Base-by-base conservation (phyloP, 192 early-diverging fungal species). In the Kappamyces sp. region DNA sequence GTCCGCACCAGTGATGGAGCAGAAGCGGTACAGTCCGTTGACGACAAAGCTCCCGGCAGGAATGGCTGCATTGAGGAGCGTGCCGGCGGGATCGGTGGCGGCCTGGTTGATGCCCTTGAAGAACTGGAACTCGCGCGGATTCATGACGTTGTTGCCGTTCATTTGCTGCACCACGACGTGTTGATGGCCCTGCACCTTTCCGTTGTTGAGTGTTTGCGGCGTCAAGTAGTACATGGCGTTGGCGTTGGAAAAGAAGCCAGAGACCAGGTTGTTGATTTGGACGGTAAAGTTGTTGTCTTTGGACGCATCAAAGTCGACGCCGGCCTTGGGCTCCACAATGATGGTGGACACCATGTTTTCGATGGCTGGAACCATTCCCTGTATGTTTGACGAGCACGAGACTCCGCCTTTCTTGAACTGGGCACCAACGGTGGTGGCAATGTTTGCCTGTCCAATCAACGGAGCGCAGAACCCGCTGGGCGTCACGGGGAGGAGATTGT, bases 161-260 rank as follows among this genome's bases (percentile, higher is more conserved):
- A 38, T 8, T 12, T 12, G 36, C 53, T 76, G 71, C n/a, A 76
- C 53, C 44, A 68, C 74, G 47, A 76, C 61, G 64, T 76, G 74
- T 5, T 71, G 62, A 66, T 76, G 74, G 35, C 74, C 74, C 59
- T 74, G 63, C 39, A 69, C 60, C 3, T n/a, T 67, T 44, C 71
- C 71, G n/a, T 63, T 39, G 65, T 69, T 54, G 37, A 74, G 68
- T 34, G 73, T 71, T 43, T 70, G 67, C n/a, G 73, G 73, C 48
- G 61, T 48, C 6, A 63, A 10, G 65, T 75, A 75, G 65, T 75
- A 75, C 23, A 49, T n/a, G 10, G 37, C 49, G 9, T 76, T 49
- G 31, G 74, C 60, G 58, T 70, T 66, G 50, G 67, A 61, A 43
- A 76, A 76, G 66, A 76, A 76, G 42, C 74, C 74, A 51, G 74